Evolutionary conservation across 345 rosid species (phyloP).

Genomic region (Citrus sp.): DNA sequence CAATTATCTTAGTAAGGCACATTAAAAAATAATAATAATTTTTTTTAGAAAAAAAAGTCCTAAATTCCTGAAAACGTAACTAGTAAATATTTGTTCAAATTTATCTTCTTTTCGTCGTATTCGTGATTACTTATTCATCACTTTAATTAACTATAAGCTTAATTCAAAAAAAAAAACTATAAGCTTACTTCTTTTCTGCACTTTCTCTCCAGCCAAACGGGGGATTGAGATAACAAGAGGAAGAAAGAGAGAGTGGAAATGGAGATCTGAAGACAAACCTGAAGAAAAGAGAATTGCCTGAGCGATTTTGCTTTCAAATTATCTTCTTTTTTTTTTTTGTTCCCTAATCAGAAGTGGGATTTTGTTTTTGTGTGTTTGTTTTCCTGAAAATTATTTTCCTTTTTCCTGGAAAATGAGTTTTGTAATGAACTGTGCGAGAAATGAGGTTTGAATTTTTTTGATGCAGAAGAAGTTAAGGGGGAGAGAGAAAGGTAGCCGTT

Average conservation of each 20-base stretch:
- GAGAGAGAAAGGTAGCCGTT: slow-evolving; percentile 15
- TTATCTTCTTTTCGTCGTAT: neutral
- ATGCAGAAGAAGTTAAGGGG: neutral
- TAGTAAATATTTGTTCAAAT: neutral
- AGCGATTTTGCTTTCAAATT: neutral
- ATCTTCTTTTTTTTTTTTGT: neutral
- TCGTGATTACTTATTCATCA: neutral
- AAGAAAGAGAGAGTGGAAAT: neutral
- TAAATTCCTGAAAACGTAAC: neutral
- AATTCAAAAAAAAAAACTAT: neutral
- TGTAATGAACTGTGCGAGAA: neutral
- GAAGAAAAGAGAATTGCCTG: neutral
- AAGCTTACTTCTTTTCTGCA: neutral
- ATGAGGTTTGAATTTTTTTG: slow-evolving; percentile 1
- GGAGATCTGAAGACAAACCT: slow-evolving; percentile 24
- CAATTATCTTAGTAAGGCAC: neutral
- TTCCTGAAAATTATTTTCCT: neutral
- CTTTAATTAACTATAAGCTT: neutral
- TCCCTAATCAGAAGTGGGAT: neutral
- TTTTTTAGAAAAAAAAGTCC: neutral
- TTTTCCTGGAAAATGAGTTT: slow-evolving; percentile 8
- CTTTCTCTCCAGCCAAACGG: neutral
- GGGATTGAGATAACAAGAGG: neutral
- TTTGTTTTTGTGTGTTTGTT: neutral
- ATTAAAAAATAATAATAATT: neutral